phyloP scores from a whole-genome alignment of 2,329 filamentous ascomycete genomes.

The Tricladium varicosporioides region DNA sequence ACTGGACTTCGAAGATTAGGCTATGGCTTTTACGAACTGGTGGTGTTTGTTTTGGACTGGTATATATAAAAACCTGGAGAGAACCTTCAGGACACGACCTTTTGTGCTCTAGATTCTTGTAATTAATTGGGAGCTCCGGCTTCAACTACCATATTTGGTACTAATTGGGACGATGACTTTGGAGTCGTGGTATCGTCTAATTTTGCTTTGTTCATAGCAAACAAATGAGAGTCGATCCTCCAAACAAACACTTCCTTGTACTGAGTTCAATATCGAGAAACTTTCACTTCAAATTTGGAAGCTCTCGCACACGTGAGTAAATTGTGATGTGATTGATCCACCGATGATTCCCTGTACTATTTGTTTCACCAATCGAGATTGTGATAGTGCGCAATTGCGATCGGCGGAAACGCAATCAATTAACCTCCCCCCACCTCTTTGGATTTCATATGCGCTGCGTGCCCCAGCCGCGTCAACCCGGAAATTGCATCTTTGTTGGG shows the following conservation, averaged over 20 bases:
- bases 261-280: neutral
- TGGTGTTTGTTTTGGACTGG: neutral
- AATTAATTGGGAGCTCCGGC: constrained; percentile 9
- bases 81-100: neutral
- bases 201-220: constrained; percentile 5
- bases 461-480: neutral
- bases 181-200: constrained; percentile 6
- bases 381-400: neutral
- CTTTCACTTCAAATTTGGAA: neutral
- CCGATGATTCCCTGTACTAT: too few species aligned
- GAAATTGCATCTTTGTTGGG: neutral
- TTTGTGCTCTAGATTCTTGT: constrained; percentile 13
- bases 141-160: constrained; percentile 3
- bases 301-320: neutral
- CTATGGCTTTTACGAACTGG: constrained; percentile 33
- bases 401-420: neutral
- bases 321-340: neutral
- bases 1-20: constrained; percentile 22
- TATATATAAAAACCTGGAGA: constrained; percentile 4
- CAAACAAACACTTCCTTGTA: constrained; percentile 2
- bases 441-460: neutral
- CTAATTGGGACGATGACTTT: neutral
- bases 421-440: neutral
- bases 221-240: constrained; percentile 7
- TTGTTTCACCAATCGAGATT: neutral